Evolutionary conservation across 73 alveolate genomes (phyloP), one percentile per base, ranked within the genome.

Genomic region (Paramecium biaurelia): DNA sequence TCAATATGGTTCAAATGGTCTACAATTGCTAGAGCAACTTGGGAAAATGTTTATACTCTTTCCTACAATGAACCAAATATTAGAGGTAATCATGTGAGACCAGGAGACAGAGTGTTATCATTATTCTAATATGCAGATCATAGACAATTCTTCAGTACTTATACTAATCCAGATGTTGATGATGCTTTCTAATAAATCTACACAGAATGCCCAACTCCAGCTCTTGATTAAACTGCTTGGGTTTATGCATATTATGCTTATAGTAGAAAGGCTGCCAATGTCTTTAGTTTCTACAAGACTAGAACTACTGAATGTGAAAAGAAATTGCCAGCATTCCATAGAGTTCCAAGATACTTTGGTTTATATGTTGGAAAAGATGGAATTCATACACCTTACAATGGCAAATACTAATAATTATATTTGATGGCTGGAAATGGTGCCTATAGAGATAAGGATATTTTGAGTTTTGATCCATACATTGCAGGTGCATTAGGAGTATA

Each of bases 381-480:
- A 35, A 76, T 76, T 76, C 89, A 76, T 57, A 76, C 89, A 15
- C 89, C 89, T 12, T 76, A 76, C 26, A 76, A 76, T 76, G 89
- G 89, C 18, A 76, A 37, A 41, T 76, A 24, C 38, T 15, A 35
- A 23, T 20, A 76, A 38, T 63, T 76, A 11, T 76, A 76, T 41
- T 76, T 76, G 20, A 38, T 35, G 89, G 63, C 89, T 76, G 89
- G 89, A 76, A 18, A 9, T 37, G 89, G 89, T 38, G 63, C 89
- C 38, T 76, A 76, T 76, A 34, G 89, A 37, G 70, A 32, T 9
- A 76, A 76, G 38, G 89, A 76, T 76, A 7, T 38, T 41, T 38
- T 76, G 20, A 20, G 47, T 15, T 76, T 76, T 23, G 63, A 76
- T n/a, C 89, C 89, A 18, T 76, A 76, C 12, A 21, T 76, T 7